Conservation (phyloP, 2,329 filamentous ascomycete genomes). For the Colletotrichum liriopes region DNA sequence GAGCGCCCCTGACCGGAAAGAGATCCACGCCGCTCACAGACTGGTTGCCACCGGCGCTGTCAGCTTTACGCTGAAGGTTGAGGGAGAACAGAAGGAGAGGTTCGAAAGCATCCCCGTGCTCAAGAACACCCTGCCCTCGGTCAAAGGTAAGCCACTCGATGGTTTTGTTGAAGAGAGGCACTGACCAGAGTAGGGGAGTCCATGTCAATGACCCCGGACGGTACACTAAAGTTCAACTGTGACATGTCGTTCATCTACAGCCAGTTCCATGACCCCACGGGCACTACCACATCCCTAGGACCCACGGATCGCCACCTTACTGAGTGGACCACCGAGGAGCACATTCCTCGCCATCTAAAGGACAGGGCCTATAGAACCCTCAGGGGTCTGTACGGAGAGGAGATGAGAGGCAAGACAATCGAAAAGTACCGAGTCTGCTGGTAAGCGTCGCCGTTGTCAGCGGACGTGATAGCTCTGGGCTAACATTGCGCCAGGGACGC, state of each 20-base stretch:
- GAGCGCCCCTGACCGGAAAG: conserved; percentile 62
- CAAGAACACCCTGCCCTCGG: conserved; percentile 59
- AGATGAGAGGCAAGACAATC: conserved; percentile 56
- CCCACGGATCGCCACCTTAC: conserved; percentile 60
- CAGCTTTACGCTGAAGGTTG: conserved; percentile 58
- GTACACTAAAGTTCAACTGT: conserved; percentile 74
- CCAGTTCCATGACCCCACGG: conserved; percentile 60
- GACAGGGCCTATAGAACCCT: conserved; percentile 59
- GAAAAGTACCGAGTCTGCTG: conserved; percentile 63
- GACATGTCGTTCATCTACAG: conserved; percentile 72
- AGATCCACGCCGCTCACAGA: conserved; percentile 67
- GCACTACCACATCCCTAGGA: conserved; percentile 68
- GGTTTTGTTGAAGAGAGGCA: conserved; percentile 16
- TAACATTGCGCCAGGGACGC: conserved; percentile 64
- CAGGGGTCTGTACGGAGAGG: conserved; percentile 59
- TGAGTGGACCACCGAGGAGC: conserved; percentile 56
- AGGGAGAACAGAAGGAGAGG: conserved; percentile 61
- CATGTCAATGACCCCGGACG: conserved; percentile 62
- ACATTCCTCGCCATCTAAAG: conserved; percentile 60
- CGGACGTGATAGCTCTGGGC: background rate
- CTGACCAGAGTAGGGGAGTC: conserved; percentile 53
- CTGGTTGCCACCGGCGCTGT: conserved; percentile 71
- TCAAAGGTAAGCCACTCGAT: conserved; percentile 56
- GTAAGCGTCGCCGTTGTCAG: conserved; percentile 49
- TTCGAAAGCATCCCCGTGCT: conserved; percentile 69